Base-by-base conservation (phyloP, 2,329 filamentous ascomycete genomes). In the Xylariaceae sp. region DNA sequence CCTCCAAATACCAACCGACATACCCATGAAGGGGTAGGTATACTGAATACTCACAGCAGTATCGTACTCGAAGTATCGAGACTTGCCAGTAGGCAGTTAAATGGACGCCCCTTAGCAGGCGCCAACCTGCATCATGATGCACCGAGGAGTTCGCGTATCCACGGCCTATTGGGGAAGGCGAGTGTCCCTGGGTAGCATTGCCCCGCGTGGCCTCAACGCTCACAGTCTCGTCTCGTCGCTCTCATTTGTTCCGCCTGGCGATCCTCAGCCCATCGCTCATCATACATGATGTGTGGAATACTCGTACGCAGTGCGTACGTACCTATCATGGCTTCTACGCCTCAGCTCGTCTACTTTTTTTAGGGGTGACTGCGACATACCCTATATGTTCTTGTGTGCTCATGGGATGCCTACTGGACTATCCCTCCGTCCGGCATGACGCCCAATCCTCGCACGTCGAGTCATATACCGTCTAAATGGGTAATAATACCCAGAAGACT, bases 111-210 rank as follows among this genome's bases (percentile, higher is more conserved):
- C 50, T 57, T 60, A 55, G 55, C 58, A 62, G 56, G 59, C 62
- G 62, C 62, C 60, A 55, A 57, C 62, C 52, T 59, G 60, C 62
- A 64, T 62, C 62, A 56, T 60, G 62, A 59, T 64, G 60, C 62
- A 64, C 62, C 55, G 13, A 37, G 37, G 55, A 47, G 53, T 54
- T 59, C 61, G 48, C 45, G 54, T 64, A 58, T 37, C 52, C 57
- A 49, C 50, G 37, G 49, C 56, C 53, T 62, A 60, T 62, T 60
- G 60, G 57, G 57, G 58, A 55, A 60, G 51, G 60, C 50, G 60
- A 55, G 35, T 47, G 17, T 23, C 50, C 45, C 54, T 49, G 52
- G 51, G 53, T 56, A 50, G 30, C 44, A 47, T 34, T 55, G 45
- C 48, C 57, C 60, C 57, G 55, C 57, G 62, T 64, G 57, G 62